Base-by-base conservation (phyloP, 306 rosid genomes). In the Begonia fuchsioides region DNA sequence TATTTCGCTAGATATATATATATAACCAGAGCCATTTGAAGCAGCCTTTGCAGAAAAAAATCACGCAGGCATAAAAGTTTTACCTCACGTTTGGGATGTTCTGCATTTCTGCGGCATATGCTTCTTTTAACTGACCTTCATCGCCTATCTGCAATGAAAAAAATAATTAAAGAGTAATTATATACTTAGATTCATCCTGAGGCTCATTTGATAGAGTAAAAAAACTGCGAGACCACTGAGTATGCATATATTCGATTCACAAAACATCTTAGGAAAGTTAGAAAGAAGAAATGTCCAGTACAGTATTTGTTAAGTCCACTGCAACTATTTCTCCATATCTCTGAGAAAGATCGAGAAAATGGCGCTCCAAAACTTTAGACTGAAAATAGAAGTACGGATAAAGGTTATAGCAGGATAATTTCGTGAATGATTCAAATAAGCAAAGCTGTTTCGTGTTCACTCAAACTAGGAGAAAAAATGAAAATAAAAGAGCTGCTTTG, bases 251-350 rank as follows among this genome's bases (percentile, higher is more conserved):
- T 26, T 26, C 35, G 7, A 26, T 26, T 26, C 35, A 26, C 35
- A 26, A 26, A 26, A 52, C 12, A 38, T 57, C 32, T 18, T 47
- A 47, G 38, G 35, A 49, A 52, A 11, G 57, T 58, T 70, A 17
- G 10, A 15, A n/a, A n/a, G 55, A 47, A 54, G 56, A 44, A 65
- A 43, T 47, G 58, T 60, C 32, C 56, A 73, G 49, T 73, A 90
- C 97, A 60, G 84, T 81, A 66, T 90, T 84, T 20, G 94, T 84
- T 52, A 90, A 73, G 66, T 85, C 97, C 60, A 81, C 54, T 12
- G 85, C 94, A 52, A 90, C 17, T 39, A 53, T 73, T 50, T 79
- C 94, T 76, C 98, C 94, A 11, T 85, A 90, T 74, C 97, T 78
- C 72, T 79, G 92, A 5, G 53, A 41, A 56, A 84, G 74, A 77